These are phyloP conservation scores for Septoria linicola DNA, from an alignment of 2,329 filamentous ascomycete species.

Conservation along the genomic window DNA sequence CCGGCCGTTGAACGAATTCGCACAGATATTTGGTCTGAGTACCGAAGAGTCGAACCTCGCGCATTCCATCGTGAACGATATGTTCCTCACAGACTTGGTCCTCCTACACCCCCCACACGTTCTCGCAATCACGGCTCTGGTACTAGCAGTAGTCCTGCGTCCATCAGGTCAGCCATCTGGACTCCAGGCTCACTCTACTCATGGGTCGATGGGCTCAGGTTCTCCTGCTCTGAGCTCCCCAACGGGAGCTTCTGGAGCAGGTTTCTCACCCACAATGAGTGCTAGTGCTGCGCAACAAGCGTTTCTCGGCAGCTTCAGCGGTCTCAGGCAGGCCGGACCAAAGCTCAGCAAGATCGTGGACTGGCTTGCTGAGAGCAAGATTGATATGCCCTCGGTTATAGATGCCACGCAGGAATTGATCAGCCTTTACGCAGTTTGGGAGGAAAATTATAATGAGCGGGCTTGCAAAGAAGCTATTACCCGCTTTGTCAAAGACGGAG, in stretches of 20 bases:
- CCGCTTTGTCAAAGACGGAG: slow-evolving; percentile 61
- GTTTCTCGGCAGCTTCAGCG: slow-evolving; percentile 34
- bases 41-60: slow-evolving; percentile 76
- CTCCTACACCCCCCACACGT: slow-evolving; percentile 82
- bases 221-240: slow-evolving; percentile 31
- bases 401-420: slow-evolving; percentile 91
- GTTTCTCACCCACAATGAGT: slow-evolving; percentile 26
- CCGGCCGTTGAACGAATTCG: slow-evolving; percentile 71
- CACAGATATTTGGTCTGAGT: slow-evolving; percentile 67
- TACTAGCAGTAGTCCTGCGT: slow-evolving; percentile 78
- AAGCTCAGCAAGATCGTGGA: slow-evolving; percentile 58
- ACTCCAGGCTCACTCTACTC: slow-evolving; percentile 44
- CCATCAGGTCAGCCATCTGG: slow-evolving; percentile 55
- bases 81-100: slow-evolving; percentile 88
- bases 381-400: slow-evolving; percentile 81
- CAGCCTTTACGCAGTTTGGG: slow-evolving; percentile 78
- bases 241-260: slow-evolving; percentile 15
- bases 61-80: slow-evolving; percentile 84
- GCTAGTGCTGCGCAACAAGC: slow-evolving; percentile 39
- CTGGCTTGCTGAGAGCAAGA: slow-evolving; percentile 82
- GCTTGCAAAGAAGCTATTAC: slow-evolving; percentile 62
- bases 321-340: slow-evolving; percentile 39
- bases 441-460: slow-evolving; percentile 63
- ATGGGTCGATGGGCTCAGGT: slow-evolving; percentile 14
- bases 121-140: slow-evolving; percentile 81